Percentiles rank a stretch among this genome's conserved stretches.
phyloP scores from a whole-genome alignment of 148 eudicot genomes.

The Vaccinium macrocarpon region DNA sequence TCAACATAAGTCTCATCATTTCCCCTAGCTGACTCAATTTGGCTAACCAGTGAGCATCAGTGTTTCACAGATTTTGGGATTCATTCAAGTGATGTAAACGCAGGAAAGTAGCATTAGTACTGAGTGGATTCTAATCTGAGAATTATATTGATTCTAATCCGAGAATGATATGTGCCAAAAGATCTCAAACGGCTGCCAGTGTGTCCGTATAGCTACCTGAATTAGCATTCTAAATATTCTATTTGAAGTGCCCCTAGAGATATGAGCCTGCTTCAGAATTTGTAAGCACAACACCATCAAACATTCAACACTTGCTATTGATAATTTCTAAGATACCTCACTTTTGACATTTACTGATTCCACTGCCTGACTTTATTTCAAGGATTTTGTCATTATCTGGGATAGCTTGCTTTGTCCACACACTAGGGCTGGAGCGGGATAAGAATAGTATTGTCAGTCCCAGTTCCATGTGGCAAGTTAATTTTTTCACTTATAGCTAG shows the following conservation, averaged over 20 bases:
- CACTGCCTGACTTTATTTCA: not conserved
- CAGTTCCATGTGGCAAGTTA: too few relatives aligned
- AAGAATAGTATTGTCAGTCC: too few relatives aligned
- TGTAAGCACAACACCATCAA: not conserved
- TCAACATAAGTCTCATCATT: not conserved
- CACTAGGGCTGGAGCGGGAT: too few relatives aligned
- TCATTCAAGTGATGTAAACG: not conserved
- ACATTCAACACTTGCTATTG: too few relatives aligned
- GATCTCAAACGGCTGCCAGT: constrained; percentile 1
- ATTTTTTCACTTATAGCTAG: too few relatives aligned
- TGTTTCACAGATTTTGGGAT: not conserved
- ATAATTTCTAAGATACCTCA: too few relatives aligned
- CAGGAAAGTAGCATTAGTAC: not conserved
- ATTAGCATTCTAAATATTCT: not conserved
- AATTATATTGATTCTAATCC: not conserved
- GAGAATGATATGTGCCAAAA: not conserved
- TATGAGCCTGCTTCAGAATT: not conserved
- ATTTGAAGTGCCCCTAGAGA: not conserved
- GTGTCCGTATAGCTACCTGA: not conserved
- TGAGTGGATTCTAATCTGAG: constrained; percentile 1
- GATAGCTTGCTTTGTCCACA: too few relatives aligned
- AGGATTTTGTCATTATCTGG: not conserved
- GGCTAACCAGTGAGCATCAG: not conserved
- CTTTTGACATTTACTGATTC: not conserved
- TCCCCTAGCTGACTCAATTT: not conserved